Conservation (phyloP, 345 rosid genomes). For the Erucastrum elatum region DNA sequence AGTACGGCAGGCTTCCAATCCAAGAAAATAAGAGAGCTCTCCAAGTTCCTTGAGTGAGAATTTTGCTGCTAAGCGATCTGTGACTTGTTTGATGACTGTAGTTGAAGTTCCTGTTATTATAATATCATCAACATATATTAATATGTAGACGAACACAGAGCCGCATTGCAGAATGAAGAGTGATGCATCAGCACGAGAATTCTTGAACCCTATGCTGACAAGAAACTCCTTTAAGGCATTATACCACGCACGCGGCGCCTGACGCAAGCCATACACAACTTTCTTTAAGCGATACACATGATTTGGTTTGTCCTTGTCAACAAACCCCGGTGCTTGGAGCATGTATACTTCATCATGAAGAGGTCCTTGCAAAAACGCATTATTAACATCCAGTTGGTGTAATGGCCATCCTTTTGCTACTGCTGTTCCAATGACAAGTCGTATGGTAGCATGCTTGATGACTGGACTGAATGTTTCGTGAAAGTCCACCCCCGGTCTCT, state of each 20-base stretch:
- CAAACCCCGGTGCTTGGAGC: too few species aligned
- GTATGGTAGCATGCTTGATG: not conserved
- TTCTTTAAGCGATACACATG: not conserved
- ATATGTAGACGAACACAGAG: too few species aligned
- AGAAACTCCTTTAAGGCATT: not conserved
- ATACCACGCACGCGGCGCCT: not conserved
- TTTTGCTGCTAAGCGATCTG: not conserved
- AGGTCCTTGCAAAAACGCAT: too few species aligned
- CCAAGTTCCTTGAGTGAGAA: not conserved
- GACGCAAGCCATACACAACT: not conserved
- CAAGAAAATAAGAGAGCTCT: not conserved
- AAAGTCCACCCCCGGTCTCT: not conserved
- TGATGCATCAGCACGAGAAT: not conserved
- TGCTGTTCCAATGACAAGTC: not conserved
- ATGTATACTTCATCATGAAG: too few species aligned
- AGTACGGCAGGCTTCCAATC: not conserved
- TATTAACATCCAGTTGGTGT: not conserved
- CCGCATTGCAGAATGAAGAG: not conserved
- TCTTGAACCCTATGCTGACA: not conserved
- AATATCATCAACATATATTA: not conserved
- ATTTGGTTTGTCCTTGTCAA: too few species aligned
- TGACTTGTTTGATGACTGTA: not conserved
- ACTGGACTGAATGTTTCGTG: not conserved
- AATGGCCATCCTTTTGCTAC: not conserved
- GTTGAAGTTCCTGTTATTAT: not conserved